These are phyloP conservation scores for Carpinus viminea DNA, from an alignment of 306 rosid genomes.

Conservation along the genomic window DNA sequence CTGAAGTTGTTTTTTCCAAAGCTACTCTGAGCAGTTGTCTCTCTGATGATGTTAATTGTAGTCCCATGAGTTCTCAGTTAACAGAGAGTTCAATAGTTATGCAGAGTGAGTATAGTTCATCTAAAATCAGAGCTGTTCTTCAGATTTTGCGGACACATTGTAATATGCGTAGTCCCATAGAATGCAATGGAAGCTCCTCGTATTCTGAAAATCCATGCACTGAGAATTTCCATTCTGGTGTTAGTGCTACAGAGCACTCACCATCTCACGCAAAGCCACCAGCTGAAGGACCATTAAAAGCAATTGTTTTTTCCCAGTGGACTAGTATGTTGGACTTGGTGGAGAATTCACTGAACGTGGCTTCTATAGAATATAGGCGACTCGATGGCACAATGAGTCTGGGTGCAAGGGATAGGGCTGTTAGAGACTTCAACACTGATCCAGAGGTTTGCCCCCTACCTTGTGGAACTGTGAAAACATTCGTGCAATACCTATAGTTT, in stretches of 20 bases:
- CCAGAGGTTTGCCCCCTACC: conserved; percentile 74
- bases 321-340: conserved; percentile 94
- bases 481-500: conserved; percentile 2
- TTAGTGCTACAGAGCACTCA: conserved; percentile 44
- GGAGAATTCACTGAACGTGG: conserved; percentile 51
- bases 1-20: conserved; percentile 74
- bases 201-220: conserved; percentile 30
- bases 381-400: conserved; percentile 94
- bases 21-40: conserved; percentile 74
- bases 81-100: conserved; percentile 57
- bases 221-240: conserved; percentile 45
- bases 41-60: conserved; percentile 57
- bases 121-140: conserved; percentile 88
- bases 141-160: conserved; percentile 63
- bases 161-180: conserved; percentile 29
- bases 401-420: conserved; percentile 77
- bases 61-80: conserved; percentile 37
- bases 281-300: conserved; percentile 58
- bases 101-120: conserved; percentile 66
- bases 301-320: conserved; percentile 96
- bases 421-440: conserved; percentile 74
- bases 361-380: conserved; percentile 65
- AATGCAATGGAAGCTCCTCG: conserved; percentile 38
- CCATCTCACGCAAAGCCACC: conserved; percentile 43
- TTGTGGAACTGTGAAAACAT: conserved; percentile 13